Evolutionary conservation across 73 alveolate genomes (phyloP).

Genomic region (Tetrahymena elliotti): DNA sequence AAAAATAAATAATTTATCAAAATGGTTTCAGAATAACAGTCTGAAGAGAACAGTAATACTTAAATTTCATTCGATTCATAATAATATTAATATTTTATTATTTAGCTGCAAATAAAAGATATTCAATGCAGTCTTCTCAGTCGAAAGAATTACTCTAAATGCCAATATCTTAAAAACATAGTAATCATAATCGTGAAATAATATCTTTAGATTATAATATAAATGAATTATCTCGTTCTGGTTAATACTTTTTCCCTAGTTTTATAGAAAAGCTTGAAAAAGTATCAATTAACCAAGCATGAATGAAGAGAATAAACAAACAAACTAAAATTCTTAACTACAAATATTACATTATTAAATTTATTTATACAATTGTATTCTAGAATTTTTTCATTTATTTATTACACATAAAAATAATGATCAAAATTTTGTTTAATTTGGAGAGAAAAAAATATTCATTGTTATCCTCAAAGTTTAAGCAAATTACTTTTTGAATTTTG

Average conservation of each 20-base stretch:
- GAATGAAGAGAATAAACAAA: neutral
- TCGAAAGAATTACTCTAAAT: neutral
- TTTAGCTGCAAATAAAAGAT: neutral
- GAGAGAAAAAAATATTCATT: too few relatives aligned
- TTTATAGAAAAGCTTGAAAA: neutral
- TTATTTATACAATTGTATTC: too few relatives aligned
- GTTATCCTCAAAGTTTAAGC: too few relatives aligned
- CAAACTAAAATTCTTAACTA: too few relatives aligned
- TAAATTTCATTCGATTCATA: neutral
- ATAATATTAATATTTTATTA: neutral
- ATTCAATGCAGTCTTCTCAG: neutral
- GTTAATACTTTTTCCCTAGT: neutral
- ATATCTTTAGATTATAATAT: neutral
- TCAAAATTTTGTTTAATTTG: too few relatives aligned
- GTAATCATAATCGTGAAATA: neutral
- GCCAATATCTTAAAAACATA: neutral
- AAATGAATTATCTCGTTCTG: neutral
- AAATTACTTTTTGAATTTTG: too few relatives aligned
- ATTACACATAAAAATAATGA: too few relatives aligned
- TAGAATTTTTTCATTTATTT: too few relatives aligned
- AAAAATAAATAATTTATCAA: neutral
- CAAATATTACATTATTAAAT: too few relatives aligned
- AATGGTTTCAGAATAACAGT: neutral
- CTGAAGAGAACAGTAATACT: neutral
- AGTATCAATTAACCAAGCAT: neutral